These are phyloP conservation scores for Fagus sylvatica DNA, from an alignment of 306 rosid species.

Conservation along the genomic window DNA sequence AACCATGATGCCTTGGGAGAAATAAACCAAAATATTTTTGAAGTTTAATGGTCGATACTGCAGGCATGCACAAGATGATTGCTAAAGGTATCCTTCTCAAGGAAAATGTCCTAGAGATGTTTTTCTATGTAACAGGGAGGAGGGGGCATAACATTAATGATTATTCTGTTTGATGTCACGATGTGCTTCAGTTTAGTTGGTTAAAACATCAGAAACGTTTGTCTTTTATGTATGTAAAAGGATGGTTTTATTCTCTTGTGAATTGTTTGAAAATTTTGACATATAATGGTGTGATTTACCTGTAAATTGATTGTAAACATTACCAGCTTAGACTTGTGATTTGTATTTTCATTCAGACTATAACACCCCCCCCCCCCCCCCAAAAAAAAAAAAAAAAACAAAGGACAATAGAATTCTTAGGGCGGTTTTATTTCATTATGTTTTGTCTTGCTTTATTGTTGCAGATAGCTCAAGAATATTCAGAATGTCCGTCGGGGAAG, in stretches of 20 bases:
- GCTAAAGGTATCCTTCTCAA: background rate
- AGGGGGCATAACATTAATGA: background rate
- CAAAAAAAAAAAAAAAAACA: too few relatives aligned
- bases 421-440: background rate
- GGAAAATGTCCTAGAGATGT: background rate
- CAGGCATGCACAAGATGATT: background rate
- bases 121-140: background rate
- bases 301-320: background rate
- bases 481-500: slow-evolving; percentile 98
- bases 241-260: background rate
- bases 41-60: background rate
- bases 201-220: background rate
- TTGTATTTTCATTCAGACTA: background rate
- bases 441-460: slow-evolving; percentile 8
- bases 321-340: background rate
- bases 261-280: background rate
- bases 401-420: background rate
- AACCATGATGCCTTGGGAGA: background rate
- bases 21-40: background rate
- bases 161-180: background rate
- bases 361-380: background rate
- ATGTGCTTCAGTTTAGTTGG: background rate
- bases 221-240: background rate
- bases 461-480: slow-evolving; percentile 86
- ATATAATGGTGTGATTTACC: background rate